These are phyloP conservation scores for Aspergillus campestris DNA, from an alignment of 495 filamentous ascomycete species.

Conservation along the genomic window DNA sequence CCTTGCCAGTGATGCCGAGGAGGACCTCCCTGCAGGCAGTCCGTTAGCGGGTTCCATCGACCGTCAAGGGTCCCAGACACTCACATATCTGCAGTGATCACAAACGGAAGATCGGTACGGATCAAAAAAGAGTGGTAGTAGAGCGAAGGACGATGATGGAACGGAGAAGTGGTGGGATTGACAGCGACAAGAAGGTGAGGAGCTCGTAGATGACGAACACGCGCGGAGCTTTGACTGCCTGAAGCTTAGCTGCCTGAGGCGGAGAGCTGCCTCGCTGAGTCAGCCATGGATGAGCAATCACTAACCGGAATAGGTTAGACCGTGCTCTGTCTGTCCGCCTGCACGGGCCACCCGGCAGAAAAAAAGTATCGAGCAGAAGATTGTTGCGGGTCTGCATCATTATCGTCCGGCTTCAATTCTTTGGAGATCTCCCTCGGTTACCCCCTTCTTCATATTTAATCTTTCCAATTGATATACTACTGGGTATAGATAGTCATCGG, in stretches of 20 bases:
- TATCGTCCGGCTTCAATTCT: neutral
- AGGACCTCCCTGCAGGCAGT: constrained; percentile 75
- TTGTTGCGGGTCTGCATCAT: constrained; percentile 5
- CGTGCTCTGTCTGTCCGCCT: constrained; percentile 18
- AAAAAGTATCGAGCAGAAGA: constrained; percentile 26
- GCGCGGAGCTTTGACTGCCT: constrained; percentile 40
- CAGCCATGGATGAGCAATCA: constrained; percentile 8
- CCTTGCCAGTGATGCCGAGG: constrained; percentile 95
- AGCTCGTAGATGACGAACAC: constrained; percentile 10
- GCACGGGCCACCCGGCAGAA: constrained; percentile 30
- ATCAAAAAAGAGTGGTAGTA: constrained; percentile 8
- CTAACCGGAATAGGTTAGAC: constrained; percentile 10
- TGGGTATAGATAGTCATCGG: constrained; percentile 1
- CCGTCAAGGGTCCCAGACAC: neutral
- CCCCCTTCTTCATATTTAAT: neutral
- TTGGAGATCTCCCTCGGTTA: neutral
- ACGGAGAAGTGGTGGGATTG: neutral
- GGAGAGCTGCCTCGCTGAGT: constrained; percentile 33
- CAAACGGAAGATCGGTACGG: constrained; percentile 5
- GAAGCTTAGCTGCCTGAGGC: constrained; percentile 25
- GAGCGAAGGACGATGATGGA: constrained; percentile 4
- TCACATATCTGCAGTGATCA: constrained; percentile 27
- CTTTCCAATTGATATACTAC: neutral
- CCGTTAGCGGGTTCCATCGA: constrained; percentile 12
- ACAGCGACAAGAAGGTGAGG: constrained; percentile 13